Percentiles rank a stretch among this genome's conserved stretches.
Conservation (phyloP, 2,329 filamentous ascomycete genomes). For the Aspergillus phoenicis region DNA sequence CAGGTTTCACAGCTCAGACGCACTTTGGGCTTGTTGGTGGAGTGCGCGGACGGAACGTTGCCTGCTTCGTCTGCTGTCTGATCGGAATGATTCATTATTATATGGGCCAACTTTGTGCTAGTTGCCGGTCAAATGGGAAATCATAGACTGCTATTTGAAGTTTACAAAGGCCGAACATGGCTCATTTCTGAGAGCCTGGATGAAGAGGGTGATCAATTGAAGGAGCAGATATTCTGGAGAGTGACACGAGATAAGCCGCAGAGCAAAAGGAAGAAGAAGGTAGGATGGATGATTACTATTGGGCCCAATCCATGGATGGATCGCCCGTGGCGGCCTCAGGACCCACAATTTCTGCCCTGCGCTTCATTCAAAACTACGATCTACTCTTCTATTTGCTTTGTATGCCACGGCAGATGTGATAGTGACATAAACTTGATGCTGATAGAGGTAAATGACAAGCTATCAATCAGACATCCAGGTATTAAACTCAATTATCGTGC, state of each 20-base stretch:
- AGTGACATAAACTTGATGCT: no score
- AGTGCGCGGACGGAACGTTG: not conserved
- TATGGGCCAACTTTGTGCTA: not conserved
- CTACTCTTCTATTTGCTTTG: no score
- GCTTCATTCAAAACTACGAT: not conserved
- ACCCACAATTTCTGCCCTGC: not conserved
- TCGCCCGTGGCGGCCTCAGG: not conserved
- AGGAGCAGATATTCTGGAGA: not conserved
- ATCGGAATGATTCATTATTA: not conserved
- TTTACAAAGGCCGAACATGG: not conserved
- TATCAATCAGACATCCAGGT: no score
- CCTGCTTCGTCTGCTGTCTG: not conserved
- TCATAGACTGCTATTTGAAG: not conserved
- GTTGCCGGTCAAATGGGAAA: not conserved
- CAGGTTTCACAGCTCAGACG: slow-evolving; percentile 36
- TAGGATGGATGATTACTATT: not conserved
- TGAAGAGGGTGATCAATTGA: not conserved
- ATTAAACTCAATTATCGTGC: not conserved
- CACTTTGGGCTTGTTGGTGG: slow-evolving; percentile 14
- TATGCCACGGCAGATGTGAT: no score
- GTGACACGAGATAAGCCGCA: not conserved
- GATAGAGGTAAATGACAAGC: no score
- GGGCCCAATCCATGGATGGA: not conserved
- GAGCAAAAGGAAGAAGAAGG: not conserved
- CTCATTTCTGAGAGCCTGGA: not conserved